phyloP scores from a whole-genome alignment of 75 land plant species.

The Pinus taeda region DNA sequence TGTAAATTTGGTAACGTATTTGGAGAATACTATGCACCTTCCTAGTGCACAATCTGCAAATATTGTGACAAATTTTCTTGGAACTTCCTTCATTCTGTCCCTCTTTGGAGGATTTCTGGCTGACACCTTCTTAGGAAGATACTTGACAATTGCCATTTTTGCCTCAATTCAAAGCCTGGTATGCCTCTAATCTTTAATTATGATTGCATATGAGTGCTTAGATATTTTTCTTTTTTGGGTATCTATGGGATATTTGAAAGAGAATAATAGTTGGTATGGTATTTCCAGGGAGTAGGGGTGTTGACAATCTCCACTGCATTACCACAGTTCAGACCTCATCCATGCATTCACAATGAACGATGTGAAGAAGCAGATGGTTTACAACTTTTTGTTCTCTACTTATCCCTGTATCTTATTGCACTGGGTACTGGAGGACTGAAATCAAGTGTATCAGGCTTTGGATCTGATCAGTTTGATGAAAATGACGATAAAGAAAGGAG shows the following conservation, averaged over 20 bases:
- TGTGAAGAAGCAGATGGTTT: slow-evolving; percentile 39
- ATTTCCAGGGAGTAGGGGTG: slow-evolving; percentile 54
- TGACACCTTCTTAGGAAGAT: slow-evolving; percentile 80
- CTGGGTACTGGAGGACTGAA: slow-evolving; percentile 80
- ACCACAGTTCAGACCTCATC: slow-evolving; percentile 56
- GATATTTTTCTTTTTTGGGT: too few species aligned
- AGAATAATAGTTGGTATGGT: too few species aligned
- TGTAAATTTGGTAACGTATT: slow-evolving; percentile 68
- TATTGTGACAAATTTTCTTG: slow-evolving; percentile 81
- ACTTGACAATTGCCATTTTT: slow-evolving; percentile 63
- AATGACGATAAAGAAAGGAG: slow-evolving; percentile 40
- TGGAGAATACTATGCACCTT: slow-evolving; percentile 49
- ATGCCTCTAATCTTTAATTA: neutral
- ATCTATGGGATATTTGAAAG: too few species aligned
- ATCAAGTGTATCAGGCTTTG: slow-evolving; percentile 72
- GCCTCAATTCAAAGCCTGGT: slow-evolving; percentile 43
- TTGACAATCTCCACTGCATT: slow-evolving; percentile 44
- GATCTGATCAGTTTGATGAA: slow-evolving; percentile 89
- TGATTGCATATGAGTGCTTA: neutral
- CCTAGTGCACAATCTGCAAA: slow-evolving; percentile 55
- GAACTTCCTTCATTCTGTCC: slow-evolving; percentile 74
- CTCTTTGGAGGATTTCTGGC: slow-evolving; percentile 85
- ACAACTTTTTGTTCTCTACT: slow-evolving; percentile 47
- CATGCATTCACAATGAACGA: slow-evolving; percentile 18
- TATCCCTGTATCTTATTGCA: slow-evolving; percentile 68